These are phyloP conservation scores for Xerocomus spinulosus DNA, from an alignment of 768 basidiomycete genomes.

Conservation along the genomic window DNA sequence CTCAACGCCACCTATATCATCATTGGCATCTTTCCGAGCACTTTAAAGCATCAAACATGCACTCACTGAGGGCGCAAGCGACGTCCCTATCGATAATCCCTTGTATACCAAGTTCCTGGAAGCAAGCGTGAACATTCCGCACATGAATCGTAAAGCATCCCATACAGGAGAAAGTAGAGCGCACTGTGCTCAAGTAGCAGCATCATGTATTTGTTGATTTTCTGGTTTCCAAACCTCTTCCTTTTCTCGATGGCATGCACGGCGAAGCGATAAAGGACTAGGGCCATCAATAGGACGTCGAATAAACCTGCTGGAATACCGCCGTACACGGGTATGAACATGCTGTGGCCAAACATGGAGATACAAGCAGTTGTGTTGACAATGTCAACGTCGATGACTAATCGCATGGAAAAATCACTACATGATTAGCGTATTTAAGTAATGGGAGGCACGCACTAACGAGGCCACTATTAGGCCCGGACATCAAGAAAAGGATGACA, in stretches of 20 bases:
- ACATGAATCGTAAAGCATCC: neutral
- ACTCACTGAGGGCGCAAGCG: neutral
- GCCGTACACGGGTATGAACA: no score
- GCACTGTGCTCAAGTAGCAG: constrained; percentile 6
- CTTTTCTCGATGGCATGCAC: constrained; percentile 2
- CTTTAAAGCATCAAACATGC: no score
- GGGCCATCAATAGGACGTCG: constrained; percentile 9
- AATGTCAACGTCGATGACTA: no score
- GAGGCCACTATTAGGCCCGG: no score
- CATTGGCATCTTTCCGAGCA: neutral
- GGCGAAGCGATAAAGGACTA: no score
- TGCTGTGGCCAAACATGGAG: no score
- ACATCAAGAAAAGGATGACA: no score
- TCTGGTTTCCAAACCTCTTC: neutral
- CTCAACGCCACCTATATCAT: neutral
- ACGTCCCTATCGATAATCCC: neutral
- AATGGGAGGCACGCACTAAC: no score
- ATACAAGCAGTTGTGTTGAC: no score
- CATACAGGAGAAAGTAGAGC: constrained; percentile 12
- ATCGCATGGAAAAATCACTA: no score
- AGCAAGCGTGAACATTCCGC: neutral
- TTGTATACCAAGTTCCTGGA: constrained; percentile 1
- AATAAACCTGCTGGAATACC: neutral
- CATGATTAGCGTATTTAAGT: no score
- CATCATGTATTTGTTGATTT: constrained; percentile 8